These are phyloP conservation scores for Torulaspora delbrueckii DNA, from an alignment of 805 yeast genomes.

Conservation along the genomic window DNA sequence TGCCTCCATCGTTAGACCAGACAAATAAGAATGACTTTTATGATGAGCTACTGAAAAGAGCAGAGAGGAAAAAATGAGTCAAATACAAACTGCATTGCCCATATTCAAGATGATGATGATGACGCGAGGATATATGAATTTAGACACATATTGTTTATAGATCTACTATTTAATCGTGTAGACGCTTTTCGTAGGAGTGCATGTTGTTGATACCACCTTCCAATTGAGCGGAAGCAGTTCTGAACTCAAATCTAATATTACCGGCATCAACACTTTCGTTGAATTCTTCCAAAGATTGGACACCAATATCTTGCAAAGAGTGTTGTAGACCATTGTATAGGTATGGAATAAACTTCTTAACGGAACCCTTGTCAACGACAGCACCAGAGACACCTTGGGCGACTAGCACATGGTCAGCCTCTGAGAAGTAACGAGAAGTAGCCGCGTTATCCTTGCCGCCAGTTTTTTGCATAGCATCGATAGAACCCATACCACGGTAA, in stretches of 20 bases:
- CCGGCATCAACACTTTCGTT: slow-evolving; percentile 62
- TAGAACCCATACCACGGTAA: slow-evolving; percentile 99
- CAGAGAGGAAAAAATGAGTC: slow-evolving; percentile 7
- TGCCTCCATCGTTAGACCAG: slow-evolving; percentile 77
- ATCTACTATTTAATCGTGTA: slow-evolving; percentile 63
- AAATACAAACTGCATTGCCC: background rate
- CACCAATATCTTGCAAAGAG: slow-evolving; percentile 98
- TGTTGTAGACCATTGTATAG: slow-evolving; percentile 94
- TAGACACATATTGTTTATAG: background rate
- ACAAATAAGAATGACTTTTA: slow-evolving; percentile 44
- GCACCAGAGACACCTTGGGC: slow-evolving; percentile 99
- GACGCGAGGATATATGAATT: slow-evolving; percentile 5
- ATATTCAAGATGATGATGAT: slow-evolving; percentile 2
- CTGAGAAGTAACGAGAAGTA: slow-evolving; percentile 96
- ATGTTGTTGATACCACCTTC: slow-evolving; percentile 98
- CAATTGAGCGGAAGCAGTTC: slow-evolving; percentile 97
- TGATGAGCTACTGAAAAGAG: slow-evolving; percentile 36
- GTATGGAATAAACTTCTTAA: slow-evolving; percentile 91
- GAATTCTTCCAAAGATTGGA: slow-evolving; percentile 56
- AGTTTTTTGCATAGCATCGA: slow-evolving; percentile 96
- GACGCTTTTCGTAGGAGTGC: slow-evolving; percentile 95
- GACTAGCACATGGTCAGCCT: slow-evolving; percentile 88
- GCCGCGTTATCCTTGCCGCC: slow-evolving; percentile 90
- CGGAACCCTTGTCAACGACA: slow-evolving; percentile 94
- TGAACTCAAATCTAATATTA: slow-evolving; percentile 84